Evolutionary conservation across 139 green algal species (phyloP), one percentile per base, ranked within the genome.

Genomic region (Dunaliella primolecta): DNA sequence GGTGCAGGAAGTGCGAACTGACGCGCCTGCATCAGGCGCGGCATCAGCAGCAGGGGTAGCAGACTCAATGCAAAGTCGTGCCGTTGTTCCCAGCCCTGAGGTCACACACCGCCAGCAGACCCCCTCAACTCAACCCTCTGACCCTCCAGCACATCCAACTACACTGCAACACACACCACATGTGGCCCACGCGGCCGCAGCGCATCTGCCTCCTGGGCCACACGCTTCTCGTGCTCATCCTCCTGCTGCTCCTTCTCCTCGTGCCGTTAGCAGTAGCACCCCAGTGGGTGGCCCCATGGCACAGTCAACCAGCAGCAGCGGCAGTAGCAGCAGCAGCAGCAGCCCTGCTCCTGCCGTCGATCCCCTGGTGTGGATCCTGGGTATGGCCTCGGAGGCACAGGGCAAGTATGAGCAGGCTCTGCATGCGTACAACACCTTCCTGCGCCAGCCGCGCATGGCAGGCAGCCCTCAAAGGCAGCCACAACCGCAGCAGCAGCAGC

Each of bases 361-460:
- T 15, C 15, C 15, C 7, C 57, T 84, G 86, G 80, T 81, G 0
- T 89, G 86, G 86, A 84, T 91, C 33, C 31, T 38, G 11, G 86
- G 78, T 0, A 83, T 81, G 20, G 24, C 37, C 29, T 34, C 78
- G 1, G 83, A 90, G 38, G 87, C 87, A 2, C 84, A 80, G 0
- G 82, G 87, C 56, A 81, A n/a, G 80, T 86, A 90, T 36, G 85
- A 91, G 57, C 31, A 27, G 1, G 89, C 87, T 1, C 20, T 87
- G 3, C 20, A 33, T 64, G 31, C 72, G 27, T 89, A 89, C 86
- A 64, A 2, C 46, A 29, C 20, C 34, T 36, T 84, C 38, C 71
- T 90, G 36, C 23, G 38, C 27, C 29, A 84, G 27, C 32, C 32
- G 36, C 38, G 71, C 33, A 21, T 27, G n/a, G 1, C 31, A 78